These are phyloP conservation scores for Cladorrhinum sp. DNA, from an alignment of 2,329 filamentous ascomycete genomes.

Conservation along the genomic window DNA sequence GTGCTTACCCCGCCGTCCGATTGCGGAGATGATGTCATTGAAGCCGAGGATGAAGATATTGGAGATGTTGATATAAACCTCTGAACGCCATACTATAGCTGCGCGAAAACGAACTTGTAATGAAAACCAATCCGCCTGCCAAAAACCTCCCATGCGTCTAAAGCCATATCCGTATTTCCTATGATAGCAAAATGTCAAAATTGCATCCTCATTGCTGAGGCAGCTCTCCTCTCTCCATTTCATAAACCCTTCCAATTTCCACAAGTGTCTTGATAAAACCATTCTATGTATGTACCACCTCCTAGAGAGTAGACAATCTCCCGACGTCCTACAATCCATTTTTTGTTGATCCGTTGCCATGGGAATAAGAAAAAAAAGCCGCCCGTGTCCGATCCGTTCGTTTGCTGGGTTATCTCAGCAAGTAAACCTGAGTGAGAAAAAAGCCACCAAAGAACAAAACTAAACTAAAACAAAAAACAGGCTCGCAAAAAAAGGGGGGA, in stretches of 20 bases:
- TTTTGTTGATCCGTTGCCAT: background rate
- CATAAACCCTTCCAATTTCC: background rate
- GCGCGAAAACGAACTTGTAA: background rate
- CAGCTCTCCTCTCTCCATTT: background rate
- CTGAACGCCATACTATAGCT: background rate
- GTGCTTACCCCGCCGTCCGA: conserved; percentile 7
- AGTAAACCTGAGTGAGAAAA: background rate
- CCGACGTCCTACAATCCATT: background rate
- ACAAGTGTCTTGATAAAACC: background rate
- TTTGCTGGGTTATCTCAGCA: background rate
- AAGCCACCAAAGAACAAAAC: background rate
- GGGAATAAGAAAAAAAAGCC: background rate
- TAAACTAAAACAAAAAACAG: background rate
- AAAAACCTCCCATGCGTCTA: background rate
- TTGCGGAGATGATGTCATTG: conserved; percentile 7
- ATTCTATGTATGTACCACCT: background rate
- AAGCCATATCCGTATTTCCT: background rate
- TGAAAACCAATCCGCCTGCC: background rate
- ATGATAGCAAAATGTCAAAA: background rate
- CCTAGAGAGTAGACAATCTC: background rate
- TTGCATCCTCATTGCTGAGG: background rate
- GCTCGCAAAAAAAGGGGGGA: background rate
- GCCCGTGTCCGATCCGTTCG: background rate
- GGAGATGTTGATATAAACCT: background rate
- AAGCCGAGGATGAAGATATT: background rate